Evolutionary conservation across 2,329 filamentous ascomycete species (phyloP).

Genomic region (Monilinia fructigena): DNA sequence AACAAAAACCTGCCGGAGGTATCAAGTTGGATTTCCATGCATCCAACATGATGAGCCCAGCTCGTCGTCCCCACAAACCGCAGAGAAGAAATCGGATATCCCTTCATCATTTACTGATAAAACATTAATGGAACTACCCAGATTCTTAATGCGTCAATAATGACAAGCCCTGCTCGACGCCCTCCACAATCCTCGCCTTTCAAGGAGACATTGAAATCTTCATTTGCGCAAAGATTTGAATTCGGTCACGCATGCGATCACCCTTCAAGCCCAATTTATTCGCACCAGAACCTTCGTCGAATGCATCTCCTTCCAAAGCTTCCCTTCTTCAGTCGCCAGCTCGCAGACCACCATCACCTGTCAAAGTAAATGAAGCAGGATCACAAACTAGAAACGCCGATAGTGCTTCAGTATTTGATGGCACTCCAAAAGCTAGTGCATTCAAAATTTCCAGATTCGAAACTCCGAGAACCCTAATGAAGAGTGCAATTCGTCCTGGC

Average conservation of each 20-base stretch:
- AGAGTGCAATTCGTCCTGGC: constrained; percentile 32
- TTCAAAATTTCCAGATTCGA: constrained; percentile 39
- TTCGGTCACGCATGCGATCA: constrained; percentile 35
- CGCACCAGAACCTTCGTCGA: constrained; percentile 28
- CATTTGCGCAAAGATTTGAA: constrained; percentile 51
- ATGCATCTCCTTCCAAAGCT: constrained; percentile 33
- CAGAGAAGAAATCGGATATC: constrained; percentile 42
- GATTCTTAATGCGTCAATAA: constrained; percentile 43
- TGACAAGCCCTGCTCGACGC: constrained; percentile 57
- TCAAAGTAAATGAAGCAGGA: constrained; percentile 36
- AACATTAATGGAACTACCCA: constrained; percentile 33
- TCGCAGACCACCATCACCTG: constrained; percentile 39
- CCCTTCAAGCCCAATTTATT: constrained; percentile 37
- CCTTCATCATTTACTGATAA: constrained; percentile 39
- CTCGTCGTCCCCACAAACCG: constrained; percentile 50
- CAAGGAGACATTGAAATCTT: constrained; percentile 53
- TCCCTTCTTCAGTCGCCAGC: constrained; percentile 41
- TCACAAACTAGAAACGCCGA: constrained; percentile 34
- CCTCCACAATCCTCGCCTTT: constrained; percentile 52
- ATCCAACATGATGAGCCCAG: constrained; percentile 52
- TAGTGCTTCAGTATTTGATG: constrained; percentile 27
- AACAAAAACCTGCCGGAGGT: constrained; percentile 33
- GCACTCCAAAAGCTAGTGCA: constrained; percentile 35
- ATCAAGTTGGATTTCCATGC: constrained; percentile 41
- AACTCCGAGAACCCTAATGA: constrained; percentile 36